Evolutionary conservation across 495 filamentous ascomycete genomes (phyloP).

Genomic region (Daldinia childiae): DNA sequence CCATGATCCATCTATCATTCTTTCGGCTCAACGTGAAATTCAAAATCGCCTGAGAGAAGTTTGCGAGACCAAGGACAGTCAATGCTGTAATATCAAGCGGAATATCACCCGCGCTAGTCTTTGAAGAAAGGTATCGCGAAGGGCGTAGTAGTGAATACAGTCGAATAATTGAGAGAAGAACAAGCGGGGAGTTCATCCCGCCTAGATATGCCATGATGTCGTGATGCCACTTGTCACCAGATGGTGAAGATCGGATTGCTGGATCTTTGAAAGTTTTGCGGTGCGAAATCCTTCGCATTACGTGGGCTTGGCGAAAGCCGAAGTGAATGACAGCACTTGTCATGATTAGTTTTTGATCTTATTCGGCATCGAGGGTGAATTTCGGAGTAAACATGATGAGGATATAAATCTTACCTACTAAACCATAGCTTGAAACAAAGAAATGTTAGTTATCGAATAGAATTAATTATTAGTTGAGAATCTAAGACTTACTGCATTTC

Average conservation of each 20-base stretch:
- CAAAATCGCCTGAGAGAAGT: conserved; percentile 1
- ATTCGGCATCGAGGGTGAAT: neutral
- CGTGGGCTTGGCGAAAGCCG: conserved; percentile 2
- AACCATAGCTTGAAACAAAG: neutral
- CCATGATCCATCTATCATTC: neutral
- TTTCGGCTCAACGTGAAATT: neutral
- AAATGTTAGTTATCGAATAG: neutral
- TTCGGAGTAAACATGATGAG: neutral
- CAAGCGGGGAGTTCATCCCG: neutral
- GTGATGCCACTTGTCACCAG: neutral
- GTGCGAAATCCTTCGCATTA: neutral
- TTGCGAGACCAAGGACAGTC: neutral
- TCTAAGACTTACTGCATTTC: neutral
- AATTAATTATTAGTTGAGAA: neutral
- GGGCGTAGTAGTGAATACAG: neutral
- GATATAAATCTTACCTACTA: neutral
- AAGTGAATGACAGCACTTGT: neutral
- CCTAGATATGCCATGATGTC: neutral
- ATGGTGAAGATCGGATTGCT: neutral
- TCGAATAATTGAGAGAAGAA: neutral
- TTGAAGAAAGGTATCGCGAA: neutral
- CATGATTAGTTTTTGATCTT: neutral
- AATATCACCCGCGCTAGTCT: neutral
- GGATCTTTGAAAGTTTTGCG: neutral
- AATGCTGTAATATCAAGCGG: neutral